Conservation (phyloP, 805 yeast genomes). For the Kodamaea lidongshanica region DNA sequence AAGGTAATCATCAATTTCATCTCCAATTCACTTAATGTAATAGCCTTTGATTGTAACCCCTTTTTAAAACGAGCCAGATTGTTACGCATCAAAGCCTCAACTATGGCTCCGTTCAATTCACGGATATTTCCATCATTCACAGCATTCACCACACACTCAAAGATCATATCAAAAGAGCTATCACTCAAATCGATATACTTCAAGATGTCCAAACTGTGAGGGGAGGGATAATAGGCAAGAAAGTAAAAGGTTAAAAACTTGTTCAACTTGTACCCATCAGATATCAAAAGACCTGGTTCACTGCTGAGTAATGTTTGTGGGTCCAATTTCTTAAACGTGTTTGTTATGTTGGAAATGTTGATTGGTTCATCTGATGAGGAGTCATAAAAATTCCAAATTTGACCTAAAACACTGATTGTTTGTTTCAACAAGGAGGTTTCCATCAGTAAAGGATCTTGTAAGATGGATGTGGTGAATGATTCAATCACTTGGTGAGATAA, state of each 20-base stretch:
- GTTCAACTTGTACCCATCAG: slow-evolving; percentile 24
- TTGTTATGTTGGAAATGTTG: slow-evolving; percentile 6
- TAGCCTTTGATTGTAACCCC: slow-evolving; percentile 14
- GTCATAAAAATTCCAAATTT: slow-evolving; percentile 29
- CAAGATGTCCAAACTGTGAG: background rate
- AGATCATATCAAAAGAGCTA: slow-evolving; percentile 13
- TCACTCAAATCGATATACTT: slow-evolving; percentile 4
- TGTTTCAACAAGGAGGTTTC: slow-evolving; percentile 20
- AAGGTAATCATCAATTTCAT: slow-evolving; percentile 65
- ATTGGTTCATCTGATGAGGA: slow-evolving; percentile 11
- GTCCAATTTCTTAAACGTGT: slow-evolving; percentile 17
- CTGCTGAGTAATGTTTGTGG: slow-evolving; percentile 7
- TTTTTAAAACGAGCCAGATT: slow-evolving; percentile 18
- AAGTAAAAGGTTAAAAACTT: slow-evolving; percentile 28
- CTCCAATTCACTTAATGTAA: slow-evolving; percentile 32
- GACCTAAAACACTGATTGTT: slow-evolving; percentile 36
- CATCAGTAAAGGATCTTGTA: slow-evolving; percentile 21
- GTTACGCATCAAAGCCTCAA: slow-evolving; percentile 18
- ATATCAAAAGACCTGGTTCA: slow-evolving; percentile 11
- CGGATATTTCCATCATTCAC: slow-evolving; percentile 14
- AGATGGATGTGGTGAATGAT: slow-evolving; percentile 30
- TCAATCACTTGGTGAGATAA: slow-evolving; percentile 32
- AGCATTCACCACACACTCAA: slow-evolving; percentile 10
- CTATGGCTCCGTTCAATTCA: slow-evolving; percentile 12
- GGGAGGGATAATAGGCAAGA: slow-evolving; percentile 17